These are phyloP conservation scores for Carex sylvatica DNA, from an alignment of 202 grass and related monocot species.

Conservation along the genomic window DNA sequence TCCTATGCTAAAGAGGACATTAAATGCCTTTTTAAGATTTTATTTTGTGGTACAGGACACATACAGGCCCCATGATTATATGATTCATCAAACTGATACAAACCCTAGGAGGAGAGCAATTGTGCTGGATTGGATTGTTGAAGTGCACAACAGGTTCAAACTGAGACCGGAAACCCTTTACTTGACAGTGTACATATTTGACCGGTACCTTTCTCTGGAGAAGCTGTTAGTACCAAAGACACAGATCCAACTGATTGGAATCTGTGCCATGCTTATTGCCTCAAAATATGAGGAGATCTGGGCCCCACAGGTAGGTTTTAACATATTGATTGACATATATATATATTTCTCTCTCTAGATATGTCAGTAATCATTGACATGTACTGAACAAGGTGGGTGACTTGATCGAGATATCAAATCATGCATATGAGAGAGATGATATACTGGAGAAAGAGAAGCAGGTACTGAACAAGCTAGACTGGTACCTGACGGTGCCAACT, in stretches of 20 bases:
- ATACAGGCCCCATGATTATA: conserved; percentile 54
- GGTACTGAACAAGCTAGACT: conserved; percentile 63
- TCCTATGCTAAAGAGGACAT: background rate
- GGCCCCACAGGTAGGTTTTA: conserved; percentile 52
- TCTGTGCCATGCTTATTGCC: conserved; percentile 64
- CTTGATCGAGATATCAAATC: conserved; percentile 37
- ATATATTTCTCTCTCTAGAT: background rate
- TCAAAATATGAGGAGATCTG: conserved; percentile 95
- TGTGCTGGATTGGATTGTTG: conserved; percentile 60
- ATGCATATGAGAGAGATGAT: conserved; percentile 31
- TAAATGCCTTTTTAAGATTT: background rate
- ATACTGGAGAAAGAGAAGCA: conserved; percentile 59
- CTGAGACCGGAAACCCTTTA: conserved; percentile 75
- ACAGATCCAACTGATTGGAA: conserved; percentile 74
- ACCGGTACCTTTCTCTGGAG: conserved; percentile 61
- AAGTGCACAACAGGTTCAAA: conserved; percentile 49
- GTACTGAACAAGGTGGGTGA: conserved; percentile 43
- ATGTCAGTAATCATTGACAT: background rate
- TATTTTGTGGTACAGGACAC: conserved; percentile 45
- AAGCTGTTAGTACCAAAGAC: conserved; percentile 20
- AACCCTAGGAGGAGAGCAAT: conserved; percentile 60
- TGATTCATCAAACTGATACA: conserved; percentile 47
- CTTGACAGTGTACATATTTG: conserved; percentile 58
- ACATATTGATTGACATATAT: background rate
- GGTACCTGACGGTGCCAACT: conserved; percentile 73